Evolutionary conservation across 2,329 filamentous ascomycete species (phyloP), one percentile per base, ranked within the genome.

Genomic region (Pochonia chlamydosporia): DNA sequence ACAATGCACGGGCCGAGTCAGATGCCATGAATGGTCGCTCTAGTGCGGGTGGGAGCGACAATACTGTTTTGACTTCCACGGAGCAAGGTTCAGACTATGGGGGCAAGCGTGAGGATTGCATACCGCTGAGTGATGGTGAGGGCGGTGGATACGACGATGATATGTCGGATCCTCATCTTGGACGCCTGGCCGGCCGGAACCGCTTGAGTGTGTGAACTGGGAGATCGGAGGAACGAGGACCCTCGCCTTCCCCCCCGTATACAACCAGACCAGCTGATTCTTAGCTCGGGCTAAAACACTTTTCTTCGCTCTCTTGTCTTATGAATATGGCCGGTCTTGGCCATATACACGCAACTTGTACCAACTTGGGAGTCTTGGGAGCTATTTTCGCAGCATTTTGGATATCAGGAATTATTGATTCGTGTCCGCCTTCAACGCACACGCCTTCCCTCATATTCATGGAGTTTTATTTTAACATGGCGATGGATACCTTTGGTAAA

Each of bases 1-100:
- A 72, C 57, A 78, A 77, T 52, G 74, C 75, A 3, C 69, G 71
- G 44, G 72, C 69, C 44, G 77, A 80, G 61, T 68, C 70, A 6
- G 71, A 76, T 49, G 73, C 69, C 48, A 74, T 71, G 63, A 65
- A 62, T 14, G 60, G 63, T 35, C 65, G 65, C 14, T 52, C 40
- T 14, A 39, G 20, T 9, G 20, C 36, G 18, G 24, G 43, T 11
- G 44, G 50, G 39, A 48, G 49, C 44, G 67, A 72, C 44, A 60
- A 62, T 53, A 69, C 66, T 50, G 54, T 70, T n/a, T 54, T 69
- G 23, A 56, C 59, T 40, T 63, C 65, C 35, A 72, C 64, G 36
- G 67, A 72, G 57, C 59, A 63, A 30, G 26, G 20, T 9, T n/a
- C 40, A 14, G 48, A 49, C 24, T 51, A 52, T 28, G 31, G 35